Percentiles rank a stretch among this genome's conserved stretches.
These are phyloP conservation scores for Collybia nuda DNA, from an alignment of 768 basidiomycete species.

Conservation along the genomic window DNA sequence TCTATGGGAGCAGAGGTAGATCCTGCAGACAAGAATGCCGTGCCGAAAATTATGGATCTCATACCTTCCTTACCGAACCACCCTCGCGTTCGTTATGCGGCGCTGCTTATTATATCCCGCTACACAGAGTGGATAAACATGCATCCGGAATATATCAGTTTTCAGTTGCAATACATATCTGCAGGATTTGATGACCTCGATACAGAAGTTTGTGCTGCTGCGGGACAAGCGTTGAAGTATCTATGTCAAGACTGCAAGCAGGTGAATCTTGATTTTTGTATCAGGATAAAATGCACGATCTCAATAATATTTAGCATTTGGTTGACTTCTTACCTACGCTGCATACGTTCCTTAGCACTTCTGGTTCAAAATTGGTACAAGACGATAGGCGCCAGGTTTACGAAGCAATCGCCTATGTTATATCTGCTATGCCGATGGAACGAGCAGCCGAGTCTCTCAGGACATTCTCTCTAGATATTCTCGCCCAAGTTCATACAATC, in stretches of 20 bases:
- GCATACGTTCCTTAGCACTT: slow-evolving; percentile 81
- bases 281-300: background rate
- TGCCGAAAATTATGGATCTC: slow-evolving; percentile 96
- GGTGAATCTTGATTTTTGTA: slow-evolving; percentile 36
- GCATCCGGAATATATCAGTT: slow-evolving; percentile 84
- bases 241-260: slow-evolving; percentile 95
- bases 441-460: slow-evolving; percentile 84
- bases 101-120: slow-evolving; percentile 89
- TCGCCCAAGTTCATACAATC: slow-evolving; percentile 71
- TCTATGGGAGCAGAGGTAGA: slow-evolving; percentile 98
- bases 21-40: slow-evolving; percentile 72
- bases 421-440: slow-evolving; percentile 90
- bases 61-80: slow-evolving; percentile 88
- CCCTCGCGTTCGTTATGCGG: slow-evolving; percentile 92
- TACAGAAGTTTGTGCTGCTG: slow-evolving; percentile 85
- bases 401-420: slow-evolving; percentile 94
- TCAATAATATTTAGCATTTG: slow-evolving; percentile 60
- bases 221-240: slow-evolving; percentile 94
- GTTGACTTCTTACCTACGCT: slow-evolving; percentile 90
- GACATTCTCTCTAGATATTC: slow-evolving; percentile 83
- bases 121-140: slow-evolving; percentile 96
- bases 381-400: slow-evolving; percentile 92
- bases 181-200: slow-evolving; percentile 85
- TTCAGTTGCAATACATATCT: slow-evolving; percentile 89
- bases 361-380: slow-evolving; percentile 76